Evolutionary conservation across 2,329 filamentous ascomycete genomes (phyloP).

Genomic region (Phaeosphaeriaceae sp.): DNA sequence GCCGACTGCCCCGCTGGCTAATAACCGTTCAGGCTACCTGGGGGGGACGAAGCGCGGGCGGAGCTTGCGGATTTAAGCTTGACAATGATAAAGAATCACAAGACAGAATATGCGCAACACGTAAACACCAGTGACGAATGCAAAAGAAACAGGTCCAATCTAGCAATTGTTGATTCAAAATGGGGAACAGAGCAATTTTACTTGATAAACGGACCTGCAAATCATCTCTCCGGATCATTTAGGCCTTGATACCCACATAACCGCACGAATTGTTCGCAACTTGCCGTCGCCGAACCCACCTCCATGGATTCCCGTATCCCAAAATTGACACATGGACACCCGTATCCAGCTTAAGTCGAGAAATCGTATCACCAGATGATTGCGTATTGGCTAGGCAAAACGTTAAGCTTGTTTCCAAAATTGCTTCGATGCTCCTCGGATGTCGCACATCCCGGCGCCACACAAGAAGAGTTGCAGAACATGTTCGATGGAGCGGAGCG

Average conservation of each 20-base stretch:
- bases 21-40: slow-evolving; percentile 11
- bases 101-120: not conserved
- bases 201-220: not conserved
- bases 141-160: not conserved
- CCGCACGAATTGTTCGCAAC: not conserved
- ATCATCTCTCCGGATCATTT: not conserved
- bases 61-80: slow-evolving; percentile 17
- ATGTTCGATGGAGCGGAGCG: slow-evolving; percentile 18
- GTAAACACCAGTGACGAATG: not conserved
- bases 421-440: slow-evolving; percentile 33
- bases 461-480: slow-evolving; percentile 32
- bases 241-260: not conserved
- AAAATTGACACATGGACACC: slow-evolving; percentile 9
- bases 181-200: not conserved
- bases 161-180: not conserved
- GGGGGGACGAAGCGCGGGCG: slow-evolving; percentile 16
- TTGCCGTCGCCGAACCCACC: slow-evolving; percentile 7
- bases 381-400: slow-evolving; percentile 27
- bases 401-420: slow-evolving; percentile 44
- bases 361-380: slow-evolving; percentile 2
- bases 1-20: slow-evolving; percentile 10
- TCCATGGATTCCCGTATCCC: slow-evolving; percentile 5
- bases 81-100: not conserved
- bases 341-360: slow-evolving; percentile 9
- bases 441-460: slow-evolving; percentile 45